Evolutionary conservation across 495 filamentous ascomycete species (phyloP).

Genomic region (Penicillium macrosclerotiorum): DNA sequence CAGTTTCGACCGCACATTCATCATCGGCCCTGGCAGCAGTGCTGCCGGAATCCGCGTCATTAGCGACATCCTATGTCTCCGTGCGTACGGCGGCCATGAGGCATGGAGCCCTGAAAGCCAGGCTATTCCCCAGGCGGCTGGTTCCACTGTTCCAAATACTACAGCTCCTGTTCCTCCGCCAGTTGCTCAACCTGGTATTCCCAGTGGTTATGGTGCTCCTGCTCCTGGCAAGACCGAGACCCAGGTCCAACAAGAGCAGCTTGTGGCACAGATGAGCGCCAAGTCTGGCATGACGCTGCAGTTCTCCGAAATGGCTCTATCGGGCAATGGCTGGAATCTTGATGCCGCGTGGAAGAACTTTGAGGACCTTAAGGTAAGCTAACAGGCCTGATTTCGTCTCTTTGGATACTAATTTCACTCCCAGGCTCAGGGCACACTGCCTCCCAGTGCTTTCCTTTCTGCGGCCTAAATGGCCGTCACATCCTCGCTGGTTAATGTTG

Average conservation of each 20-base stretch:
- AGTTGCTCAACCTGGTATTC: conserved; percentile 23
- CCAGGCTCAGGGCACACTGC: conserved; percentile 41
- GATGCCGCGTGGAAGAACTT: conserved; percentile 66
- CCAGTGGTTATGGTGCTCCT: conserved; percentile 42
- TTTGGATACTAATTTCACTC: conserved; percentile 17
- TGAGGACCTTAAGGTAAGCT: conserved; percentile 51
- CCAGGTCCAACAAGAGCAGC: conserved; percentile 56
- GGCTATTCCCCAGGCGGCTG: conserved; percentile 22
- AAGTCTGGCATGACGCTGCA: conserved; percentile 69
- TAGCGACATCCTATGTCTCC: conserved; percentile 73
- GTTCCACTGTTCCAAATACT: conserved; percentile 6
- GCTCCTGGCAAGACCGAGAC: conserved; percentile 37
- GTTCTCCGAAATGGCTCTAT: conserved; percentile 70
- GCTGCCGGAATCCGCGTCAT: conserved; percentile 68
- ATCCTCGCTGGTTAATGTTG: no score
- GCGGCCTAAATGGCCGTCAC: conserved; percentile 13
- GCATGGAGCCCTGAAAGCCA: conserved; percentile 54
- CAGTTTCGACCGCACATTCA: conserved; percentile 82
- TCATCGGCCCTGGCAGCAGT: conserved; percentile 72
- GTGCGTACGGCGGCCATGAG: conserved; percentile 60
- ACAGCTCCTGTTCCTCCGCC: conserved; percentile 8
- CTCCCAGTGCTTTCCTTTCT: conserved; percentile 38
- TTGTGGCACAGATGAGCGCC: conserved; percentile 63
- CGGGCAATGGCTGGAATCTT: conserved; percentile 70
- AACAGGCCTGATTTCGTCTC: no score